Evolutionary conservation across 2,329 filamentous ascomycete genomes (phyloP), one percentile per base, ranked within the genome.

Genomic region (Didymella lethalis): DNA sequence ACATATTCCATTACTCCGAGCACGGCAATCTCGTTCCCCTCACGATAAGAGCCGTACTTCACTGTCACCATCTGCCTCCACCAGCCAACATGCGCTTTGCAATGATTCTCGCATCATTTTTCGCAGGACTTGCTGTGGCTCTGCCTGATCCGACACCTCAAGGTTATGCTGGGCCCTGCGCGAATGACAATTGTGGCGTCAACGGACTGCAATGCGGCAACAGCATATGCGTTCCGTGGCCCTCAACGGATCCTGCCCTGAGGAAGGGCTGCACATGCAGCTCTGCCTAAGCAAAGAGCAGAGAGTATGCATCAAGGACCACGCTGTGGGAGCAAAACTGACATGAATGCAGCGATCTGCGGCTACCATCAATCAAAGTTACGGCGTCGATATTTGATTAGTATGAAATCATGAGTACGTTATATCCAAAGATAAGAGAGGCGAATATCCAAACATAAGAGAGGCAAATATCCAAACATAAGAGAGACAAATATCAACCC

Each of bases 91-190:
- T 59, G 57, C 57, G 57, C 28, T 25, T 55, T 20, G 29, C 43
- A n/a, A 14, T 59, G 20, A 29, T 59, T 23, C 31, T 59, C 26
- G 43, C 52, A 45, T 44, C 57, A 5, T 14, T 52, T 2, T 14
- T 59, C 6, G 41, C 31, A 18, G 51, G 57, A 41, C 23, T 64
- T 36, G 57, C 62, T 1, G 12, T 49, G 7, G 64, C 64, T 4
- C 32, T 64, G 7, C 62, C 64, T 12, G 64, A 66, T 26, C 64
- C 64, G 2, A 48, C 54, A 3, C 64, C 64, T n/a, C 64, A 64
- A 44, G 62, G 59, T 12, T 66, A 64, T 29, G 53, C 62, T 3
- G 64, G 64, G 7, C 62, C 64, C 28, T 61, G 58, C 31, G 31
- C 48, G 4, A 36, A 29, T 4, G 32, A 53, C 7, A 56, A 57